phyloP scores from a whole-genome alignment of 495 filamentous ascomycete genomes.

The Talaromyces adpressus region DNA sequence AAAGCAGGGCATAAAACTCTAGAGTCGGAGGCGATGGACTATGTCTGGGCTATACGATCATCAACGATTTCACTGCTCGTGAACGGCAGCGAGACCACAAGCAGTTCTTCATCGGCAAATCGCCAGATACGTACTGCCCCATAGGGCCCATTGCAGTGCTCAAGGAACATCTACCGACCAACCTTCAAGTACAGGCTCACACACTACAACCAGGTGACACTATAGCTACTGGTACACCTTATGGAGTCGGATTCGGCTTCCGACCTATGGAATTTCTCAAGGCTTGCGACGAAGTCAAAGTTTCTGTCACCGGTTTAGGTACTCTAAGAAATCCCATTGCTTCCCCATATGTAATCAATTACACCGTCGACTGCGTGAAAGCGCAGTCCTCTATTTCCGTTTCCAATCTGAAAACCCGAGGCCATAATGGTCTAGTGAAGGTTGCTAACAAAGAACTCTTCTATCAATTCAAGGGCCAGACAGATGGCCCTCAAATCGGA shows the following conservation, averaged over 20 bases:
- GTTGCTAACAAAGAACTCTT: not conserved
- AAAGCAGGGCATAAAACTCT: constrained; percentile 38
- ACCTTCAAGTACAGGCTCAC: constrained; percentile 53
- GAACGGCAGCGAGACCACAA: constrained; percentile 51
- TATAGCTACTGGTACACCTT: constrained; percentile 68
- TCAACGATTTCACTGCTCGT: constrained; percentile 49
- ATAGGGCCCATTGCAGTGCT: constrained; percentile 49
- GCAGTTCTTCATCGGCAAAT: constrained; percentile 52
- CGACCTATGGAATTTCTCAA: constrained; percentile 39
- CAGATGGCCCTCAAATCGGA: constrained; percentile 22
- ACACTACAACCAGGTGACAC: constrained; percentile 64
- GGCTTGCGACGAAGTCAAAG: constrained; percentile 44
- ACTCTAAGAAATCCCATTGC: constrained; percentile 37
- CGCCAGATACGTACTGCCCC: constrained; percentile 48
- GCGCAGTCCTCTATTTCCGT: constrained; percentile 8
- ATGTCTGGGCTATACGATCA: constrained; percentile 53
- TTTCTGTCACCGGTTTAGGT: constrained; percentile 30
- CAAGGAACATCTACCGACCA: constrained; percentile 42
- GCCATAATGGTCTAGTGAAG: not conserved
- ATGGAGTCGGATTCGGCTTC: constrained; percentile 45
- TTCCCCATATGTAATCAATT: constrained; percentile 9
- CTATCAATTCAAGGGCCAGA: not conserved
- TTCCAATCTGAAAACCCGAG: constrained; percentile 11
- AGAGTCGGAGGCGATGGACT: constrained; percentile 38
- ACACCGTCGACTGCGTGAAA: constrained; percentile 5